Evolutionary conservation across 441 rosid species (phyloP), one percentile per base, ranked within the genome.

Genomic region (Pelargonium myrrhifolium): DNA sequence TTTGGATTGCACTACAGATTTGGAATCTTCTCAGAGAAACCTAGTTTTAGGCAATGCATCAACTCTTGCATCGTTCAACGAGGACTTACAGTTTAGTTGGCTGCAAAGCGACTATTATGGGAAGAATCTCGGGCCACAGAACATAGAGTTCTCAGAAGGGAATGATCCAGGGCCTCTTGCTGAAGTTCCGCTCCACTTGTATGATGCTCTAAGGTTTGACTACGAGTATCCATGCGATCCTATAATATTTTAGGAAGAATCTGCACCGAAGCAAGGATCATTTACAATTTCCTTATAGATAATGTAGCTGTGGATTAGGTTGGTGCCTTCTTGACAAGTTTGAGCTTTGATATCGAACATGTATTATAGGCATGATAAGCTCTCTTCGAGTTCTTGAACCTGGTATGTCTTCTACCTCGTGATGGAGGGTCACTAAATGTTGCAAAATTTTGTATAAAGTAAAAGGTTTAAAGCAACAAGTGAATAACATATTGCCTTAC

Each of bases 141-240:
- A 77, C 59, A 37, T 77, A 1, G 89, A 76, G 59, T 79, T 80
- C 75, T 69, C 76, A 1, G 89, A 82, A 60, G 83, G 71, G 73
- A 68, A 62, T 62, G 82, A 83, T 60, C 82, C 78, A 1, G 72
- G 72, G 64, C 66, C 79, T 55, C 15, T 83, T 28, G 66, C 80
- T 42, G 96, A 78, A 73, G 77, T 75, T 66, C 88, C 95, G 43
- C 63, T 81, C 18, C 74, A 77, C 75, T 70, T 83, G 61, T 85
- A 71, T 65, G 87, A 83, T 66, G 68, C 78, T 12, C 69, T 70
- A 61, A 82, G 88, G 92, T 83, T 80, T 65, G 96, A 87, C 68
- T 83, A 74, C 14, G 95, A 86, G 65, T 79, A 76, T 76, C 73
- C 69, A 62, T 62, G 71, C 18, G 98, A 90, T 43, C 85, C 87